Base-by-base conservation (phyloP, 2,329 filamentous ascomycete species). In the Penicillium sp. region DNA sequence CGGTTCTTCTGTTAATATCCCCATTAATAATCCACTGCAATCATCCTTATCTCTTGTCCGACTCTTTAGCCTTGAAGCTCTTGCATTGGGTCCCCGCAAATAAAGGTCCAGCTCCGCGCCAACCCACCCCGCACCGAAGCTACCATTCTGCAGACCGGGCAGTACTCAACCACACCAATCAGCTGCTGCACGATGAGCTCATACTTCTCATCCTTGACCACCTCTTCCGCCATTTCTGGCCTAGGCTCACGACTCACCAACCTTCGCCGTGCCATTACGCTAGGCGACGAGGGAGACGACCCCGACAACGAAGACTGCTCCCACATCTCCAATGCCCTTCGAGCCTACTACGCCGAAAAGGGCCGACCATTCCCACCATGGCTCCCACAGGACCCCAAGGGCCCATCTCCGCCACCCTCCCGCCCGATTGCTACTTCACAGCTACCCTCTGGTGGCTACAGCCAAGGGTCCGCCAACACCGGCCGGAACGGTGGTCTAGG, bases 281-380 rank as follows among this genome's bases (percentile, higher is more conserved):
- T 72, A 11, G 71, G 73, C 57, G 73, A 77, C 54, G 74, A 76
- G 59, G 67, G 64, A 36, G 75, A 77, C 60, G 75, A 77, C 63
- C 74, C 76, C 2, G 76, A 78, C 38, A 72, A 77, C 58, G 77
- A 95, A 75, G 92, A 97, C 77, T 91, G 96, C 77, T 95, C 91
- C 3, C 91, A 97, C 78, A 89, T 97, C 68, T 95, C 90, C 76
- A 90, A 94, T 67, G 91, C 96, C 35, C 85, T 99, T 26, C 89
- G 94, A 67, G 88, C 86, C 66, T 96, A 97, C 82, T 97, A 99
- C 80, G 84, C 81, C 49, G 92, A 97, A 73, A 94, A 95, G 70
- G 89, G 88, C 64, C 86, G 87, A 22, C 81, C 86, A 1, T 89
- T 92, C 60, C 94, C 94, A 0, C 77, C 80, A 64, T 97, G 94